Conservation (phyloP, 192 early-diverging fungal species). For the Coemansia sp. region DNA sequence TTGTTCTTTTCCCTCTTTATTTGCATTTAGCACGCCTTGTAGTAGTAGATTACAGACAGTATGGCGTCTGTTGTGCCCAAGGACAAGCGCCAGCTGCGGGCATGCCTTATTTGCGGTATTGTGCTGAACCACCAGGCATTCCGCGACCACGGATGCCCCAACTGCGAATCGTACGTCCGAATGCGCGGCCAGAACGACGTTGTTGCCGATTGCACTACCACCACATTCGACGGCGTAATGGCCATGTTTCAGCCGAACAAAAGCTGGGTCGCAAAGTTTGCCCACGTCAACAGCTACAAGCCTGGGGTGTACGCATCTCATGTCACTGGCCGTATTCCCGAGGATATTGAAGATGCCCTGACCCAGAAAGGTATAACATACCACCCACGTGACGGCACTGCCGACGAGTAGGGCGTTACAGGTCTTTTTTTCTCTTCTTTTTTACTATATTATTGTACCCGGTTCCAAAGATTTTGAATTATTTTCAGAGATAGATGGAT, state of each 20-base stretch:
- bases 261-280: slow-evolving; percentile 77
- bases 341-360: slow-evolving; percentile 72
- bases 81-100: slow-evolving; percentile 72
- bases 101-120: slow-evolving; percentile 78
- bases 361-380: slow-evolving; percentile 68
- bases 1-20: slow-evolving; percentile 7
- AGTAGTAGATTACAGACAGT: neutral
- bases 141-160: slow-evolving; percentile 72
- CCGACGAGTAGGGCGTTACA: slow-evolving; percentile 35
- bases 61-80: slow-evolving; percentile 58
- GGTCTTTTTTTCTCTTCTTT: neutral
- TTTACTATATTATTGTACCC: neutral
- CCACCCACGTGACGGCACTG: slow-evolving; percentile 65
- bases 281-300: slow-evolving; percentile 51
- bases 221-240: slow-evolving; percentile 73
- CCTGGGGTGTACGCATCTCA: slow-evolving; percentile 76
- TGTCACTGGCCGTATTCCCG: slow-evolving; percentile 71
- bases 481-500: neutral
- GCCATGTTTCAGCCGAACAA: slow-evolving; percentile 72
- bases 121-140: slow-evolving; percentile 77
- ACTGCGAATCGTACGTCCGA: slow-evolving; percentile 75
- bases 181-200: slow-evolving; percentile 65
- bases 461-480: neutral
- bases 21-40: neutral
- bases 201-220: slow-evolving; percentile 75